Evolutionary conservation across 495 filamentous ascomycete species (phyloP).

Genomic region (Trichocladium uniseriatum): DNA sequence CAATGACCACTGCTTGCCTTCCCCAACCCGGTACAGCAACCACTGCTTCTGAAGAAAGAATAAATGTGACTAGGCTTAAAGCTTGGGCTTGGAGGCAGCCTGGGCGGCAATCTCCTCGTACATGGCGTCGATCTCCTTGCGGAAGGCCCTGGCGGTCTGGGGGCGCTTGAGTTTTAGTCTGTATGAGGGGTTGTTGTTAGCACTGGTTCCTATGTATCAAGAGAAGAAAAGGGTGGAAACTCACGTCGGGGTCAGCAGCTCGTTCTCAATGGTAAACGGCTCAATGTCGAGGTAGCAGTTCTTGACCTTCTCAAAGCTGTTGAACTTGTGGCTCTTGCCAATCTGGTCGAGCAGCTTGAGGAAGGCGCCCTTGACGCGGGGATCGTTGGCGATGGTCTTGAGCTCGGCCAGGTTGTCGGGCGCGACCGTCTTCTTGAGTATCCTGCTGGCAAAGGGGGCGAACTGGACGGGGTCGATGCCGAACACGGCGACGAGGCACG

Average conservation of each 20-base stretch:
- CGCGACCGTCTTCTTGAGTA: constrained; percentile 57
- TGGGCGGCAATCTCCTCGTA: constrained; percentile 56
- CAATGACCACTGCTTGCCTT: no score
- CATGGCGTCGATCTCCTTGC: constrained; percentile 63
- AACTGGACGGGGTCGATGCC: constrained; percentile 77
- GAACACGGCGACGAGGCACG: constrained; percentile 76
- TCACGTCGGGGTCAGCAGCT: constrained; percentile 92
- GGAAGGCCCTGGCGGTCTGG: constrained; percentile 71
- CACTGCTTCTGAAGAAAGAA: no score
- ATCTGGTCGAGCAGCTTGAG: constrained; percentile 72
- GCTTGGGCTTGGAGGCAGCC: constrained; percentile 30
- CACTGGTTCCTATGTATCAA: no score
- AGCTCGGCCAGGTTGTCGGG: constrained; percentile 56
- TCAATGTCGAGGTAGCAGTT: constrained; percentile 70
- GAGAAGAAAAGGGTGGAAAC: constrained; percentile 29
- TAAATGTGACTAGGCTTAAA: constrained; percentile 21
- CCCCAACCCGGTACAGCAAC: no score
- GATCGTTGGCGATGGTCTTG: constrained; percentile 53
- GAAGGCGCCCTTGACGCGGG: constrained; percentile 61
- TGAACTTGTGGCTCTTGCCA: constrained; percentile 77
- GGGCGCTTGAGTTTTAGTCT: constrained; percentile 94
- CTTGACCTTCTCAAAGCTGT: constrained; percentile 75
- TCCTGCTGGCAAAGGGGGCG: constrained; percentile 63
- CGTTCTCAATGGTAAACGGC: constrained; percentile 90
- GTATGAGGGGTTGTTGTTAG: background rate